Percentiles rank a stretch among this genome's conserved stretches.
Evolutionary conservation across 352 stramenopile genomes (phyloP).

Genomic region (Halophytophthora batemanensis): DNA sequence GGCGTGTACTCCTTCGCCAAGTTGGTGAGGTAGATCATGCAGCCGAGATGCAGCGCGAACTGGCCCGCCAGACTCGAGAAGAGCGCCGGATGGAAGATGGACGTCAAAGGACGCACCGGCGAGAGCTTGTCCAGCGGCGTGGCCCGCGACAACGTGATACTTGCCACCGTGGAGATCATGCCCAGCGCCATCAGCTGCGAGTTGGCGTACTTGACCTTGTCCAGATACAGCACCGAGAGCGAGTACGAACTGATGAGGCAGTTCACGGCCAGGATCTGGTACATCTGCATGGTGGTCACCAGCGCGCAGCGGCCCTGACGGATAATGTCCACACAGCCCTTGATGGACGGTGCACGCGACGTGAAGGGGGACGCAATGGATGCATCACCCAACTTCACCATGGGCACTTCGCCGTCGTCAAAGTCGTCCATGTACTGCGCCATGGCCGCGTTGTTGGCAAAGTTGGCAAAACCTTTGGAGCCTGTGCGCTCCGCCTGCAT

Average conservation of each 20-base stretch:
- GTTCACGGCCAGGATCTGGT: constrained; percentile 98
- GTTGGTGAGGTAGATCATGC: constrained; percentile 92
- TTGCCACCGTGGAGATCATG: constrained; percentile 85
- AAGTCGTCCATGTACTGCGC: constrained; percentile 90
- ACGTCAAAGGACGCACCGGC: constrained; percentile 89
- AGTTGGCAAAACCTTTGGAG: constrained; percentile 82
- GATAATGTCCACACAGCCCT: constrained; percentile 94
- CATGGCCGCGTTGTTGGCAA: constrained; percentile 86
- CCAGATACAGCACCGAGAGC: constrained; percentile 97
- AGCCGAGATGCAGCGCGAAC: constrained; percentile 93
- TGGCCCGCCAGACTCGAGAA: constrained; percentile 94
- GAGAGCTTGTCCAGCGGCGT: constrained; percentile 95
- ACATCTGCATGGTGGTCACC: constrained; percentile 99
- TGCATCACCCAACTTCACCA: constrained; percentile 99
- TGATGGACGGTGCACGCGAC: constrained; percentile 90
- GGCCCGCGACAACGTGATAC: constrained; percentile 85
- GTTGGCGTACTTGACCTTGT: constrained; percentile 99
- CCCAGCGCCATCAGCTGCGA: constrained; percentile 91
- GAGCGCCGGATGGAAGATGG: constrained; percentile 94
- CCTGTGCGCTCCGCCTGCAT: constrained; percentile 66
- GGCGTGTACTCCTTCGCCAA: constrained; percentile 89
- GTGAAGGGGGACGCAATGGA: constrained; percentile 99
- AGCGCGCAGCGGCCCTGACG: constrained; percentile 98
- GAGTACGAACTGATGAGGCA: constrained; percentile 98
- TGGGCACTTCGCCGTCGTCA: constrained; percentile 90